Evolutionary conservation across 148 eudicot species (phyloP).

Genomic region (Beta vulgaris): DNA sequence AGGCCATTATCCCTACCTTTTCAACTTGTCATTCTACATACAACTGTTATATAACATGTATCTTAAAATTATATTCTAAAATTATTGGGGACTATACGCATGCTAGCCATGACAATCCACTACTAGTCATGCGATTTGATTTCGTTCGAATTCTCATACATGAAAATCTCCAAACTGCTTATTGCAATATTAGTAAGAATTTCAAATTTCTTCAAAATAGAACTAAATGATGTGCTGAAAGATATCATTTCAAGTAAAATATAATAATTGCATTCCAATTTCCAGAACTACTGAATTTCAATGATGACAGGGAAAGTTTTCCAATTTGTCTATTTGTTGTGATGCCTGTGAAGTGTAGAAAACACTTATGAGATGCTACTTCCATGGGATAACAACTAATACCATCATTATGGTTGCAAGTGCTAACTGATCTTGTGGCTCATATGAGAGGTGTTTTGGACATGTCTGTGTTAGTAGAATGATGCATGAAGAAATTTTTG

Average conservation of each 20-base stretch:
- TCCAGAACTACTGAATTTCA: too few species aligned
- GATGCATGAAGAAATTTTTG: conserved; percentile 5
- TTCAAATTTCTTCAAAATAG: too few species aligned
- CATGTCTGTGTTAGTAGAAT: not conserved
- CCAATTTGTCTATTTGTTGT: not conserved
- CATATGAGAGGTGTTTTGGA: not conserved
- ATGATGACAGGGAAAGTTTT: not conserved
- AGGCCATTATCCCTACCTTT: not conserved
- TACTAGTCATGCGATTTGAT: not conserved
- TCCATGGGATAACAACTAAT: too few species aligned
- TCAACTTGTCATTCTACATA: not conserved
- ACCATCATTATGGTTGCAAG: not conserved
- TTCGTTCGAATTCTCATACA: not conserved
- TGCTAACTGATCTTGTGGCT: not conserved
- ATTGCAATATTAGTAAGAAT: too few species aligned
- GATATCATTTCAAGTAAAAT: too few species aligned
- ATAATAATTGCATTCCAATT: too few species aligned
- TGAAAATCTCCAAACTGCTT: not conserved
- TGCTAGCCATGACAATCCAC: not conserved
- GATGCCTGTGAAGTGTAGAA: not conserved
- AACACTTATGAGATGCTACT: not conserved
- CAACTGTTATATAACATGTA: not conserved
- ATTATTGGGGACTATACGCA: not conserved
- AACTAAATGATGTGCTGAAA: too few species aligned
- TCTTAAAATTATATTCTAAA: not conserved